These are phyloP conservation scores for Dendrocalamus latiflorus DNA, from an alignment of 202 grass and related monocot genomes.

Conservation along the genomic window DNA sequence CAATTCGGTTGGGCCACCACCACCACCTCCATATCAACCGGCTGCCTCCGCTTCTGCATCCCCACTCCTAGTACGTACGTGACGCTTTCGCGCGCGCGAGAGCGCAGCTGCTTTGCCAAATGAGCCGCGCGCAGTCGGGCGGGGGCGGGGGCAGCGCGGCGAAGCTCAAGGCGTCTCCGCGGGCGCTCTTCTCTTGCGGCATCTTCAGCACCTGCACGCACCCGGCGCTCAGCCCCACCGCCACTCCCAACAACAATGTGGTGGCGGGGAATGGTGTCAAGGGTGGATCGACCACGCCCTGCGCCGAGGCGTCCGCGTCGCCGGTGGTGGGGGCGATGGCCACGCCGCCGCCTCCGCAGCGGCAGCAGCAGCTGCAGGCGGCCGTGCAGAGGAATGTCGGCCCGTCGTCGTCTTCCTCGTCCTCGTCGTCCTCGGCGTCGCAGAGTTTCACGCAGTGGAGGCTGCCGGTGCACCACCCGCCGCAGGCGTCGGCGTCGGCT, in stretches of 20 bases:
- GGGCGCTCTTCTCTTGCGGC: conserved; percentile 89
- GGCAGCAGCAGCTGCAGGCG: not conserved
- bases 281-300: conserved; percentile 5
- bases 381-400: conserved; percentile 14
- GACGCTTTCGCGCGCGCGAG: not conserved
- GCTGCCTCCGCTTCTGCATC: not conserved
- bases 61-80: not conserved
- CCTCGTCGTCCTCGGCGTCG: conserved; percentile 81
- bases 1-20: conserved; percentile 27
- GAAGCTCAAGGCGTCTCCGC: conserved; percentile 70
- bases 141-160: conserved; percentile 5
- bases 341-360: not conserved
- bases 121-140: conserved; percentile 45
- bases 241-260: conserved; percentile 46
- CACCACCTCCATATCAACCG: conserved; percentile 7
- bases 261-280: not conserved
- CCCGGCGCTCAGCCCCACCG: conserved; percentile 61
- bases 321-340: not conserved
- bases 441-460: conserved; percentile 99
- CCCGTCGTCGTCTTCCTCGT: conserved; percentile 66
- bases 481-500: conserved; percentile 21
- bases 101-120: not conserved
- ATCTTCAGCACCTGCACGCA: conserved; percentile 98
- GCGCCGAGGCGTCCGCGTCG: conserved; percentile 34
- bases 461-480: conserved; percentile 87